phyloP scores from a whole-genome alignment of 441 rosid species.

The Gossypium gossypioides region DNA sequence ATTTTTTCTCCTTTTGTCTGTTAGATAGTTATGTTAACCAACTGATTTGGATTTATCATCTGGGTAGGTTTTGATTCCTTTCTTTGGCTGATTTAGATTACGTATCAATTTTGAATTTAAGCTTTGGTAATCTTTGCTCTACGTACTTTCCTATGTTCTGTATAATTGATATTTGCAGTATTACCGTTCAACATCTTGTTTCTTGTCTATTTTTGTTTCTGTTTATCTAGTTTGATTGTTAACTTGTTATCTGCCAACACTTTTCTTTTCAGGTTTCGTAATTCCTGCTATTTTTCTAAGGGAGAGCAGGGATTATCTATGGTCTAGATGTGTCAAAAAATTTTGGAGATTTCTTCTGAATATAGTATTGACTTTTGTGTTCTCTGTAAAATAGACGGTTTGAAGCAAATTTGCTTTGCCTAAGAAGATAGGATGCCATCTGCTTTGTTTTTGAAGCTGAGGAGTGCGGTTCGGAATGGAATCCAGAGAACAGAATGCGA shows the following conservation, averaged over 20 bases:
- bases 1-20: background rate
- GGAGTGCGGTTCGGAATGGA: constrained; percentile 45
- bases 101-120: background rate
- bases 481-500: constrained; percentile 36
- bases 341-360: constrained; percentile 48
- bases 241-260: background rate
- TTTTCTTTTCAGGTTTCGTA: constrained; percentile 1
- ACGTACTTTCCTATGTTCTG: background rate
- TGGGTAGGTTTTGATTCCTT: background rate
- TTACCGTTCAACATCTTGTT: background rate
- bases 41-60: background rate
- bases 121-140: background rate
- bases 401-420: constrained; percentile 20
- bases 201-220: background rate
- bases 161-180: background rate
- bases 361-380: constrained; percentile 20
- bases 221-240: background rate
- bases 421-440: constrained; percentile 59
- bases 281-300: background rate
- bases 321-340: constrained; percentile 27
- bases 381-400: constrained; percentile 15
- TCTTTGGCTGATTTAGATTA: background rate
- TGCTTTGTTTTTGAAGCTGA: constrained; percentile 31
- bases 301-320: constrained; percentile 6
- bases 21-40: background rate